phyloP scores from a whole-genome alignment of 768 basidiomycete genomes.

The Rhodotorula paludigena region DNA sequence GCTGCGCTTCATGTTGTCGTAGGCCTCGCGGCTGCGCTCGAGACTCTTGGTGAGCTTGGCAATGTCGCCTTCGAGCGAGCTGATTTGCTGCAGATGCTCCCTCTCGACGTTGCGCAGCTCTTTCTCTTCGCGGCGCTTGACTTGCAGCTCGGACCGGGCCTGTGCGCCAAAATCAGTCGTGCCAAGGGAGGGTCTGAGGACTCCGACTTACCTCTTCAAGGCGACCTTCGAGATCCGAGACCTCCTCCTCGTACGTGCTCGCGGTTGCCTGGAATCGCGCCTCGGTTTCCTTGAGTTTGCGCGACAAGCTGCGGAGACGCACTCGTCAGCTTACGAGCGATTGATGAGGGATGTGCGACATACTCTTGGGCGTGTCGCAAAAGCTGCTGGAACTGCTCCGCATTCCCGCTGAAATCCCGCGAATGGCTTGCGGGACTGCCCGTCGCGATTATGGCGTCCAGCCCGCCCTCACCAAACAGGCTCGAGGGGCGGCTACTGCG shows the following conservation, averaged over 20 bases:
- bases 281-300: constrained; percentile 40
- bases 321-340: not conserved
- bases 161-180: constrained; percentile 44
- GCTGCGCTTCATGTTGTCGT: constrained; percentile 53
- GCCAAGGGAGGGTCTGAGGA: accelerated
- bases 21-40: constrained; percentile 66
- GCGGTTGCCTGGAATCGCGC: constrained; percentile 19
- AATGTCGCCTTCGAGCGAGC: constrained; percentile 70
- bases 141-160: constrained; percentile 64
- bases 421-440: constrained; percentile 1
- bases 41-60: constrained; percentile 67
- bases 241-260: constrained; percentile 30
- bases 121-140: constrained; percentile 85
- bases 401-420: not conserved
- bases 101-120: constrained; percentile 84
- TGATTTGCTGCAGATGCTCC: constrained; percentile 62
- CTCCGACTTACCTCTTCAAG: constrained; percentile 26
- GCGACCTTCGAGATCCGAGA: constrained; percentile 30
- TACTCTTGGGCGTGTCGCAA: constrained; percentile 22
- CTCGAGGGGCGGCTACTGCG: constrained; percentile 8
- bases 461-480: constrained; percentile 23
- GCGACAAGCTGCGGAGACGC: constrained; percentile 6
- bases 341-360: not conserved
- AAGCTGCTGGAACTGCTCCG: constrained; percentile 29
- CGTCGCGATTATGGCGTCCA: not conserved